Percentiles rank a stretch among this genome's conserved stretches.
phyloP scores from a whole-genome alignment of 371 early-diverging fungal species.

The Syncephalastrum racemosum region DNA sequence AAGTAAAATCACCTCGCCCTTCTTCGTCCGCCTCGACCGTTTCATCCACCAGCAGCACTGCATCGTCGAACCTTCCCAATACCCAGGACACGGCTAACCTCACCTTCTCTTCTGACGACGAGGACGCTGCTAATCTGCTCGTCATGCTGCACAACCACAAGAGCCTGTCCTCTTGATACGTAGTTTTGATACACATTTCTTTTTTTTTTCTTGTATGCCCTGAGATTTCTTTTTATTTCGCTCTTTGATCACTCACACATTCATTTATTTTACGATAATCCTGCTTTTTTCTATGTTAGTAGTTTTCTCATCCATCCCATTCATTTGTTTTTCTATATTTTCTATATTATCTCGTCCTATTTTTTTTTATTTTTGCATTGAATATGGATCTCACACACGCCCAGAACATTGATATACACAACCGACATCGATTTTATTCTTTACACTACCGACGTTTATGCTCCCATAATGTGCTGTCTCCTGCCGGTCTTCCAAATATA shows the following conservation, averaged over 20 bases:
- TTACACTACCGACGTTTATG: no score
- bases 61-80: background rate
- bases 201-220: no score
- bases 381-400: no score
- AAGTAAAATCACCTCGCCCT: background rate
- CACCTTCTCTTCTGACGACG: constrained; percentile 30
- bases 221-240: background rate
- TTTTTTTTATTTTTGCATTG: background rate
- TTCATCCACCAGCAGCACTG: background rate
- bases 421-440: no score
- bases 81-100: constrained; percentile 5
- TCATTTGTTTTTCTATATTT: constrained; percentile 7
- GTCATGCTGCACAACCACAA: constrained; percentile 44
- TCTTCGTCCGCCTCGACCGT: constrained; percentile 5
- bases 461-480: no score
- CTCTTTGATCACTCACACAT: background rate
- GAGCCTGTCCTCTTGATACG: constrained; percentile 4
- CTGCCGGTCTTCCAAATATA: no score
- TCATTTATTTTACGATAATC: background rate
- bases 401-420: no score
- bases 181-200: no score
- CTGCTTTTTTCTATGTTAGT: background rate
- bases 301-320: constrained; percentile 1
- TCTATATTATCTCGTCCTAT: no score
- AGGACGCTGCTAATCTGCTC: constrained; percentile 42